A percentile compares a stretch with the other conserved stretches of the same genome.
Conservation (phyloP, 257 asterid genomes). For the Leonotis leonurus region DNA sequence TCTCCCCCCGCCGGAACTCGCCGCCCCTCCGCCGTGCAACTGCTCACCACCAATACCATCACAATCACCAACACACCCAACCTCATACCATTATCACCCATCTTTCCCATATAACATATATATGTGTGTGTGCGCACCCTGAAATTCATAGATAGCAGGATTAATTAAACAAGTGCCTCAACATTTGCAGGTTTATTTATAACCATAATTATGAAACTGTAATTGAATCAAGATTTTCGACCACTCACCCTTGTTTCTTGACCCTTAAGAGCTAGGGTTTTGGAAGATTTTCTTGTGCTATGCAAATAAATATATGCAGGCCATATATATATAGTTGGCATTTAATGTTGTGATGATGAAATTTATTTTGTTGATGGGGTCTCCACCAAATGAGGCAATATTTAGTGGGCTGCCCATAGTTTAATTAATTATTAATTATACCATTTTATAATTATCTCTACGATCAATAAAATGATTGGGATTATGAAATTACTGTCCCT, state of each 20-base stretch:
- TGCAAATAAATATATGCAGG: neutral
- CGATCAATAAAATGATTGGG: slow-evolving; percentile 23
- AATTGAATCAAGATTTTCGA: neutral
- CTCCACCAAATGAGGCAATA: slow-evolving; percentile 53
- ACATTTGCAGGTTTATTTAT: too few species aligned
- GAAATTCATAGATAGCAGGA: neutral
- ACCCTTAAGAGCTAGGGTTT: neutral
- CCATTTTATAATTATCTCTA: slow-evolving; percentile 12
- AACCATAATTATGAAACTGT: neutral
- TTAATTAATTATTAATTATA: neutral
- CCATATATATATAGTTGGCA: slow-evolving; percentile 13
- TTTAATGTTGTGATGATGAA: neutral
- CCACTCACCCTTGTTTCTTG: neutral
- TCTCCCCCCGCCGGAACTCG: neutral
- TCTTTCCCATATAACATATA: neutral
- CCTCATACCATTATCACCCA: slow-evolving; percentile 3
- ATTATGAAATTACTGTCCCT: slow-evolving; percentile 2
- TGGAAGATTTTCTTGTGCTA: neutral
- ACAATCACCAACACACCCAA: neutral
- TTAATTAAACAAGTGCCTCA: too few species aligned
- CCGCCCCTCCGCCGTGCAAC: slow-evolving; percentile 6
- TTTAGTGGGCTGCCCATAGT: slow-evolving; percentile 42
- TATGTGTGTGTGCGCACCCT: too few species aligned
- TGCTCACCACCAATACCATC: slow-evolving; percentile 9
- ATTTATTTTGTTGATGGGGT: slow-evolving; percentile 21